Evolutionary conservation across 2,329 filamentous ascomycete genomes (phyloP).

Genomic region (Hypoxylon sp.): DNA sequence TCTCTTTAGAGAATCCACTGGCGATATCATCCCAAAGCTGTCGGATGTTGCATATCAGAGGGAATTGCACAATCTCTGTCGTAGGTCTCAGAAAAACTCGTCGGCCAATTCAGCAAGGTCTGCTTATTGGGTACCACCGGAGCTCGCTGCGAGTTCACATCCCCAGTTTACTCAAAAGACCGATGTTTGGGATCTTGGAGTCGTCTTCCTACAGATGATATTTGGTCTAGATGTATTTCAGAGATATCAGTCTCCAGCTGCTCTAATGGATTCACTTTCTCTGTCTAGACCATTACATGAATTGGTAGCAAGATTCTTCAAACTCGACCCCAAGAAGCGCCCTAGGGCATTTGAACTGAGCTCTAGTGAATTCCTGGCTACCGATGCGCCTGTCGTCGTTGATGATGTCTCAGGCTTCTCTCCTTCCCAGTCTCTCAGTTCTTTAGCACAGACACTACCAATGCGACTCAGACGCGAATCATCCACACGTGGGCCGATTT

Average conservation of each 20-base stretch:
- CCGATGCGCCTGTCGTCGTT: conserved; percentile 66
- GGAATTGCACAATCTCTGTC: conserved; percentile 69
- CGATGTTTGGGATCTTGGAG: conserved; percentile 94
- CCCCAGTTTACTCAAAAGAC: conserved; percentile 77
- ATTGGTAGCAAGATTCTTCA: conserved; percentile 84
- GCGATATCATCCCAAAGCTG: conserved; percentile 76
- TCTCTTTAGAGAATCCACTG: conserved; percentile 73
- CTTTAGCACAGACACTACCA: conserved; percentile 55
- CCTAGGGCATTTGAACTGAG: conserved; percentile 80
- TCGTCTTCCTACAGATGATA: conserved; percentile 92
- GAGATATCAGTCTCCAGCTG: conserved; percentile 80
- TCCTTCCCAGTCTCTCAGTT: conserved; percentile 53
- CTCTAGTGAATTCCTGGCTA: conserved; percentile 72
- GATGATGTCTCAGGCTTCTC: conserved; percentile 55
- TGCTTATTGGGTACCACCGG: conserved; percentile 84
- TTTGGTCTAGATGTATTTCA: conserved; percentile 82
- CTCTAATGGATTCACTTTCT: conserved; percentile 73
- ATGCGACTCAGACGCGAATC: conserved; percentile 68
- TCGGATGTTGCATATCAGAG: conserved; percentile 77
- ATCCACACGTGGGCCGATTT: conserved; percentile 58
- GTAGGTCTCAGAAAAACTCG: conserved; percentile 61
- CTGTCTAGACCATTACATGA: conserved; percentile 81
- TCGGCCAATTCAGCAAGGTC: conserved; percentile 72
- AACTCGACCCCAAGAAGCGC: conserved; percentile 81
- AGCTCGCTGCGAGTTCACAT: conserved; percentile 70